These are phyloP conservation scores for Boletus vermiculosoides DNA, from an alignment of 768 basidiomycete species.

Conservation along the genomic window DNA sequence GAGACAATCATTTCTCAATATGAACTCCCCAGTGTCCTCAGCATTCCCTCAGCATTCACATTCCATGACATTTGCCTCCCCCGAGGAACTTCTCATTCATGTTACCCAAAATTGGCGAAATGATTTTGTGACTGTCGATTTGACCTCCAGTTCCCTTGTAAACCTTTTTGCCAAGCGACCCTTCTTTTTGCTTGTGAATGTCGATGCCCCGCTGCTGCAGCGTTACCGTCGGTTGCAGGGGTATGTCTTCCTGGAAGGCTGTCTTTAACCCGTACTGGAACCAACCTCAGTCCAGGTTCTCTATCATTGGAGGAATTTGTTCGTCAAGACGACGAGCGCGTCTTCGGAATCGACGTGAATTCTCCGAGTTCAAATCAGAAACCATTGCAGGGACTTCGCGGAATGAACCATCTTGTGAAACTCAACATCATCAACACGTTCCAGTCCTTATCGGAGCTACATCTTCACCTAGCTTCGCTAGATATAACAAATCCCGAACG, in stretches of 20 bases:
- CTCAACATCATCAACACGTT: slow-evolving; percentile 69
- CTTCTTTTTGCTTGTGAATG: slow-evolving; percentile 80
- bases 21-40: slow-evolving; percentile 19
- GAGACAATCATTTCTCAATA: slow-evolving; percentile 21
- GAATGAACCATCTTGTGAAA: slow-evolving; percentile 48
- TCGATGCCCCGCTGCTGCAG: slow-evolving; percentile 78
- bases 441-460: slow-evolving; percentile 47
- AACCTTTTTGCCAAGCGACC: slow-evolving; percentile 79
- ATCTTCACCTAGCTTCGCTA: slow-evolving; percentile 62
- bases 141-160: slow-evolving; percentile 54
- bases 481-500: slow-evolving; percentile 72
- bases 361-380: slow-evolving; percentile 22
- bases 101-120: slow-evolving; percentile 80
- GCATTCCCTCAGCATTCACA: slow-evolving; percentile 23
- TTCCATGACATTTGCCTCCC: slow-evolving; percentile 39
- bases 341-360: slow-evolving; percentile 49
- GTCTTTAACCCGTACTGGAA: slow-evolving; percentile 9
- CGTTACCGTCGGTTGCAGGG: slow-evolving; percentile 61
- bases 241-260: slow-evolving; percentile 33
- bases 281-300: slow-evolving; percentile 13
- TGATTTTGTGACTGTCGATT: slow-evolving; percentile 79
- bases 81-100: slow-evolving; percentile 60
- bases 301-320: slow-evolving; percentile 72
- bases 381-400: slow-evolving; percentile 16
- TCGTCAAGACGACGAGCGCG: slow-evolving; percentile 60